Evolutionary conservation across 2,329 filamentous ascomycete species (phyloP).

Genomic region (Emergomyces pasteurianus): DNA sequence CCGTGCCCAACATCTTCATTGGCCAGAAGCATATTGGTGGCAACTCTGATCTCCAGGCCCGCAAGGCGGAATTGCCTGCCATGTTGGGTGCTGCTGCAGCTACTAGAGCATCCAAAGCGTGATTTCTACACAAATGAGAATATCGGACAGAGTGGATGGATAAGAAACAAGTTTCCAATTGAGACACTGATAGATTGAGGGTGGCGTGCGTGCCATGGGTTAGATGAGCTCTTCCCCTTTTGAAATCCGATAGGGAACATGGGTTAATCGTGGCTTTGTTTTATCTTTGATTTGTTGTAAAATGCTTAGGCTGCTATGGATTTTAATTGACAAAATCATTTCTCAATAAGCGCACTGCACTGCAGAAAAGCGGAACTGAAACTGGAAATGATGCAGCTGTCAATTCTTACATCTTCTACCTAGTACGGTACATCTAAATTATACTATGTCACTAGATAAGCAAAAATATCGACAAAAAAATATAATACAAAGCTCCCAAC

Average conservation of each 20-base stretch:
- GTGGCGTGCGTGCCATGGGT: not conserved
- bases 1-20: conserved; percentile 96
- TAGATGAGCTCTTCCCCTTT: not conserved
- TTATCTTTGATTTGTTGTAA: not conserved
- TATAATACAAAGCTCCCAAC: not conserved
- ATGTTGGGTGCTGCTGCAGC: conserved; percentile 55
- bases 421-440: not conserved
- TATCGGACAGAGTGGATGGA: not conserved
- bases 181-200: not conserved
- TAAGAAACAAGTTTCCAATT: not conserved
- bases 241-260: not conserved
- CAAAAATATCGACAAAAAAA: not conserved
- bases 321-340: not conserved
- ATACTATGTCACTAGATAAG: too few relatives aligned
- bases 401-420: not conserved
- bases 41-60: conserved; percentile 74
- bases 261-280: not conserved
- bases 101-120: conserved; percentile 29
- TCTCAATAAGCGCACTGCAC: not conserved
- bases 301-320: not conserved
- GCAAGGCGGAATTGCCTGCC: conserved; percentile 49
- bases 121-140: not conserved
- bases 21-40: conserved; percentile 83
- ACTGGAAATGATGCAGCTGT: not conserved
- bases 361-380: not conserved